These are phyloP conservation scores for Phaeotremella skinneri DNA, from an alignment of 768 basidiomycete species.

Conservation along the genomic window DNA sequence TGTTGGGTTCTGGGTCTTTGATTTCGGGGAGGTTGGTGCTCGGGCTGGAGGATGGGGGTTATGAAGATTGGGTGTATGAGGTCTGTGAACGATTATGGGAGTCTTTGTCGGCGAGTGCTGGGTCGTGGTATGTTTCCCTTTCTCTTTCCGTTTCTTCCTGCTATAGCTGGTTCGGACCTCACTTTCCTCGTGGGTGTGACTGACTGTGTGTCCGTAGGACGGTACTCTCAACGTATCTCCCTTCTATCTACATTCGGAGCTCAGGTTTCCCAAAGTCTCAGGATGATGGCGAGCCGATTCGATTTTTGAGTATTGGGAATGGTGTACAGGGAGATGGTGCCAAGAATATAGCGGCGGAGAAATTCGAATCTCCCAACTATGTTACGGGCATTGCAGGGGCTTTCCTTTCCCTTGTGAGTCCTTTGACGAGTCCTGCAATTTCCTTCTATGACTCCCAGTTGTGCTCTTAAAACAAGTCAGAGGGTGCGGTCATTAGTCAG, in stretches of 20 bases:
- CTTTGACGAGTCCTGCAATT: background rate
- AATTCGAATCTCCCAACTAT: constrained; percentile 25
- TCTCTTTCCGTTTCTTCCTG: background rate
- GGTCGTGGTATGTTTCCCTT: constrained; percentile 12
- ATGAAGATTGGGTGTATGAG: background rate
- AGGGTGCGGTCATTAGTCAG: background rate
- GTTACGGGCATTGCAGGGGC: constrained; percentile 36
- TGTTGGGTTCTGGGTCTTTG: constrained; percentile 12
- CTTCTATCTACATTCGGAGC: constrained; percentile 33
- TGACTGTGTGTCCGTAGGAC: constrained; percentile 13
- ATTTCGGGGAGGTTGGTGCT: background rate
- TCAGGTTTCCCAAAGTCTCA: background rate
- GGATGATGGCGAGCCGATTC: constrained; percentile 5
- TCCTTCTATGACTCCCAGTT: background rate
- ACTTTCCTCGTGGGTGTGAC: background rate
- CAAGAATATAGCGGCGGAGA: background rate
- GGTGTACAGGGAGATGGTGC: background rate
- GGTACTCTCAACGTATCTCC: constrained; percentile 28
- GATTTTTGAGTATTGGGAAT: background rate
- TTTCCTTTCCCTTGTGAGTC: constrained; percentile 28
- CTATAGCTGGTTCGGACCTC: background rate
- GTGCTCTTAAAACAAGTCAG: background rate
- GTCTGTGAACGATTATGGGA: background rate
- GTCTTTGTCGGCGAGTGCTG: background rate
- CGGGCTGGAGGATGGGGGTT: background rate